Conservation (phyloP, 257 asterid species). For the Solanum etuberosum region DNA sequence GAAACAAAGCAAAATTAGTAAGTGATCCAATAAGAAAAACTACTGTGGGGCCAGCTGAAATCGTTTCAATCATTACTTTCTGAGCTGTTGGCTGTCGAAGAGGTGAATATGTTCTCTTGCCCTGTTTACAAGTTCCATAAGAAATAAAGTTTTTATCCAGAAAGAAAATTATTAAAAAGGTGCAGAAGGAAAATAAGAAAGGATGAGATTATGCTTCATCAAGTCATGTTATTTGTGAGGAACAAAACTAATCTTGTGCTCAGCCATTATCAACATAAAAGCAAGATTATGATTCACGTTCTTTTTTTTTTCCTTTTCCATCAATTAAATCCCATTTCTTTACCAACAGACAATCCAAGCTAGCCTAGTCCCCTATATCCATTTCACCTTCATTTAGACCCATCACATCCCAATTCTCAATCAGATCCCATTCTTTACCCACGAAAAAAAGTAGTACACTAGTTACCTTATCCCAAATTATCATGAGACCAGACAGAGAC, state of each 20-base stretch:
- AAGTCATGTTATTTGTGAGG: neutral
- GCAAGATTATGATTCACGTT: neutral
- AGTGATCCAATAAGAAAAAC: constrained; percentile 44
- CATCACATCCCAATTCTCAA: neutral
- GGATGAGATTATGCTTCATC: neutral
- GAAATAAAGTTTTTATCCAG: neutral
- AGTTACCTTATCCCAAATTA: neutral
- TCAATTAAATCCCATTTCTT: neutral
- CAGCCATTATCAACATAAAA: neutral
- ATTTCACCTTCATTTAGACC: neutral
- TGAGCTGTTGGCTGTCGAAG: constrained; percentile 63
- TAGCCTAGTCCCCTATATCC: neutral
- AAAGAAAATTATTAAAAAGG: neutral
- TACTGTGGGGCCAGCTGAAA: constrained; percentile 64
- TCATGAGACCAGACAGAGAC: neutral
- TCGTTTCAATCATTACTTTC: constrained; percentile 51
- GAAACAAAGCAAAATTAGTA: constrained; percentile 61
- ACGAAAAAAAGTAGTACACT: neutral
- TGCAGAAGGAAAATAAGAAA: neutral
- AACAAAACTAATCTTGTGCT: neutral
- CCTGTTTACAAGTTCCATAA: constrained; percentile 27
- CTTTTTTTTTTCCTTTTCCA: neutral
- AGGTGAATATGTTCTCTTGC: constrained; percentile 56
- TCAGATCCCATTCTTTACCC: neutral
- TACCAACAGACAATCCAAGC: neutral